Evolutionary conservation across 192 early-diverging fungal genomes (phyloP), one percentile per base, ranked within the genome.

Genomic region (Chytriomyces confervae): DNA sequence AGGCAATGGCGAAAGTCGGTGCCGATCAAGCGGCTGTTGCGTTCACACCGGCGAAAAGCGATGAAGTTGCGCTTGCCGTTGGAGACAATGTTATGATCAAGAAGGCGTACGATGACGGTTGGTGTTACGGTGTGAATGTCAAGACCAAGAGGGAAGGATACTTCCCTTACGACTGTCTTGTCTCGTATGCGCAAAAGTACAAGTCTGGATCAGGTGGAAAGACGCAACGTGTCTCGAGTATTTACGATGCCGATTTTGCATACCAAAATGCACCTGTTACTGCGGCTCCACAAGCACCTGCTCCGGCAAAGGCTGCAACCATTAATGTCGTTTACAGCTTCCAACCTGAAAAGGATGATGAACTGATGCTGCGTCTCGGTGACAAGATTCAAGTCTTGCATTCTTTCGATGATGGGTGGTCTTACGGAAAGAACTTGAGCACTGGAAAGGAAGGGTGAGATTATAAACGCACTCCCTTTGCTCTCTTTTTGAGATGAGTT

Each of bases 111-210:
- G 66, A 68, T 45, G 66, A 87, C 76, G 84, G 87, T 46, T 88
- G 87, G 87, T 82, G 74, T 20, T 86, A 72, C 66, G 87, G 87
- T 9, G 69, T 80, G 57, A 88, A 88, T 76, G 69, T 81, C 79
- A 86, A 72, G 47, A 84, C 85, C 18, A 80, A 83, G 24, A 63
- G 80, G 72, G 84, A 79, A 44, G 87, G 87, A 7, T 69, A 65
- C 66, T 87, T 87, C 78, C 87, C 87, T 24, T 72, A 87, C 18
- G 87, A 86, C 23, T 86, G 85, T 62, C 77, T 88, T 24, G 84
- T 78, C 36, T 64, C 45, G 9, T 72, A 43, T 29, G 44, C 16
- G 13, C 16, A 9, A 24, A 11, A n/a, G 8, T 20, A 16, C 20
- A 20, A 11, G 20, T 2, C 11, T 51, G 53, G 43, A 10, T 36